Conservation (phyloP, 78 protist species). For the Anaeramoeba ignava region DNA sequence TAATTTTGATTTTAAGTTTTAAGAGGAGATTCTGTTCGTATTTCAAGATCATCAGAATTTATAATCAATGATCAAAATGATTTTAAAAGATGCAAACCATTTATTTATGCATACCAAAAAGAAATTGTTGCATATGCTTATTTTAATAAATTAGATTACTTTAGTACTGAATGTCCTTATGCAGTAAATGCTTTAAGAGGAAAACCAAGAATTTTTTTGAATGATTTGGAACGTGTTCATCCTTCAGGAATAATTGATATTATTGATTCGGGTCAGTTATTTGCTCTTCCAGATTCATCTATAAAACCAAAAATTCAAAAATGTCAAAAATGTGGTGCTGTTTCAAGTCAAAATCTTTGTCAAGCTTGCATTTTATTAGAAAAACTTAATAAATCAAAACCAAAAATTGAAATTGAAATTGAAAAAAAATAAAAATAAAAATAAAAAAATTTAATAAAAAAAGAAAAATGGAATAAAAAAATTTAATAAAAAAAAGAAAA, state of each 20-base stretch:
- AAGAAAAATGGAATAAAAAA: no score
- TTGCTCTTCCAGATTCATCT: neutral
- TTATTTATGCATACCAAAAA: conserved; percentile 70
- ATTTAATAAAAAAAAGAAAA: no score
- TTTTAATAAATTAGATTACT: conserved; percentile 60
- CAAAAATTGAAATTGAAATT: no score
- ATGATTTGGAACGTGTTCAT: neutral
- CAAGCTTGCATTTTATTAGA: neutral
- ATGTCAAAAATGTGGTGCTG: neutral
- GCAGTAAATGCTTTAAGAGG: conserved; percentile 1
- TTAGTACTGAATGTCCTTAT: conserved; percentile 45
- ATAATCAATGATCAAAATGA: neutral
- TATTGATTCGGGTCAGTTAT: neutral
- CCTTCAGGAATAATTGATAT: neutral
- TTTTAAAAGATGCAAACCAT: conserved; percentile 43
- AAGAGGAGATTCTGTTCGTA: conserved; percentile 29
- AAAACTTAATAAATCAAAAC: no score
- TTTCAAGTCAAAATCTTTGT: neutral
- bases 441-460: no score
- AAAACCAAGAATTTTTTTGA: neutral
- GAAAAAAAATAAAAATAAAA: no score
- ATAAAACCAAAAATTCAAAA: neutral
- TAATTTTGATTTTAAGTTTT: no score
- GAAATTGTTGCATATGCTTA: conserved; percentile 75
- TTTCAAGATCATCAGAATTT: neutral